These are phyloP conservation scores for Diaporthe longicolla DNA, from an alignment of 2,329 filamentous ascomycete genomes.

Conservation along the genomic window DNA sequence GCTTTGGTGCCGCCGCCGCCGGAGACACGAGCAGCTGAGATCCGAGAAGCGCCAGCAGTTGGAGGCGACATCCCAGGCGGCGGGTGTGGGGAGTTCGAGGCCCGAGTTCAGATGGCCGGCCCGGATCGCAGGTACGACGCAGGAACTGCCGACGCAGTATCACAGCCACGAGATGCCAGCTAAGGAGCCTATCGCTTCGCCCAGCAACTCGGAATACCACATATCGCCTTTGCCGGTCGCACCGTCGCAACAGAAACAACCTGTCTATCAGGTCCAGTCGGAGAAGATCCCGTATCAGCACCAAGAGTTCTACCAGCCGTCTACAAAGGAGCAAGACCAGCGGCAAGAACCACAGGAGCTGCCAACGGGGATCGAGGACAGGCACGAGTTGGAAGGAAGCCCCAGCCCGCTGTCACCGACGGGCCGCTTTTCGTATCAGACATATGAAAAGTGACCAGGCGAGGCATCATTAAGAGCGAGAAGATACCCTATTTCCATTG, in stretches of 20 bases:
- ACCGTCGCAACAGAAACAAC: background rate
- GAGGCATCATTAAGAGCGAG: background rate
- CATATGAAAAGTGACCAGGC: background rate
- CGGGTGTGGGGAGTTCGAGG: slow-evolving; percentile 21
- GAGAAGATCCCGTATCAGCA: slow-evolving; percentile 21
- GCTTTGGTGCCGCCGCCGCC: slow-evolving; percentile 28
- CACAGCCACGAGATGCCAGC: slow-evolving; percentile 24
- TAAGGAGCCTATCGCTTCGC: slow-evolving; percentile 28
- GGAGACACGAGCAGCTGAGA: slow-evolving; percentile 15
- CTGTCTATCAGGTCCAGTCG: background rate
- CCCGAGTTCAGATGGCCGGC: slow-evolving; percentile 39
- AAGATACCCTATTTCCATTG: slow-evolving; percentile 10
- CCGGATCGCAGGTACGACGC: slow-evolving; percentile 18
- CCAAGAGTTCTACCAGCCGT: slow-evolving; percentile 14
- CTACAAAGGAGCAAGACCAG: background rate
- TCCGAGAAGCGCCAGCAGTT: slow-evolving; percentile 28
- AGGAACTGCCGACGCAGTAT: slow-evolving; percentile 29
- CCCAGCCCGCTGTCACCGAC: slow-evolving; percentile 15
- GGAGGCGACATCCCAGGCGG: slow-evolving; percentile 21
- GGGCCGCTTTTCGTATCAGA: slow-evolving; percentile 19
- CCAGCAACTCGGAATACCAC: slow-evolving; percentile 30
- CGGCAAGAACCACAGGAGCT: slow-evolving; percentile 32
- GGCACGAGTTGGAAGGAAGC: slow-evolving; percentile 28
- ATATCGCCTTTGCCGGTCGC: slow-evolving; percentile 26
- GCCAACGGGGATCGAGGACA: slow-evolving; percentile 22